Evolutionary conservation across 306 rosid genomes (phyloP), one percentile per base, ranked within the genome.

Genomic region (Cucumis hystrix): DNA sequence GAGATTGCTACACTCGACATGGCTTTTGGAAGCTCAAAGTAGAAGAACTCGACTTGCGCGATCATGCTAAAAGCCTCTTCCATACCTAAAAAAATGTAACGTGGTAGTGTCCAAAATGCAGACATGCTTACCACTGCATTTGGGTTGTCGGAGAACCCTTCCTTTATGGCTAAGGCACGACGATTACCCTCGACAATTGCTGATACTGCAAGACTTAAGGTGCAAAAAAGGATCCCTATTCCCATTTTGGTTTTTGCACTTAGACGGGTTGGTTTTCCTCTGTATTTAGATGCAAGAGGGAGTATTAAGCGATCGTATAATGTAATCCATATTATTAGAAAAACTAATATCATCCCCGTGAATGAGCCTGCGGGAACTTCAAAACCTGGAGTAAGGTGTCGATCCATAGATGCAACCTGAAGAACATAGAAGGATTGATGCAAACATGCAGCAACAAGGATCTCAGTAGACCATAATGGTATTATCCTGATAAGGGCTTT

Each of bases 91-190:
- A 83, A 33, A 18, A 68, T 3, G 41, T 76, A 33, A 9, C 61
- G 61, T 17, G 80, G 83, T 4, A 83, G 8, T 2, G 77, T 33
- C 83, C 83, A 83, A 21, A 83, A 30, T 7, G 79, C 74, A 20
- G 84, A 84, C 83, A 84, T 84, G 72, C 28, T 79, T 77, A 84
- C 80, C 39, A 84, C 83, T 5, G 76, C 80, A 18, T 39, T 18
- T 10, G 83, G 85, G 28, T 67, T 9, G 10, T 81, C 79, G 8
- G 35, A 30, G 23, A 75, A 71, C 7, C 83, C 83, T 84, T 81
- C 77, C 43, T 81, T 56, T 13, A 81, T 79, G 35, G 83, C 85
- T 30, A 17, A 15, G 52, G 67, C 64, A 28, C 84, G 78, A 8
- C 87, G 76, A 30, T 58, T 13, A 2, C 45, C 35, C 82, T 84